A percentile compares a stretch with the other conserved stretches of the same genome.
Conservation (phyloP, 495 filamentous ascomycete species). For the Penicillium canescens region DNA sequence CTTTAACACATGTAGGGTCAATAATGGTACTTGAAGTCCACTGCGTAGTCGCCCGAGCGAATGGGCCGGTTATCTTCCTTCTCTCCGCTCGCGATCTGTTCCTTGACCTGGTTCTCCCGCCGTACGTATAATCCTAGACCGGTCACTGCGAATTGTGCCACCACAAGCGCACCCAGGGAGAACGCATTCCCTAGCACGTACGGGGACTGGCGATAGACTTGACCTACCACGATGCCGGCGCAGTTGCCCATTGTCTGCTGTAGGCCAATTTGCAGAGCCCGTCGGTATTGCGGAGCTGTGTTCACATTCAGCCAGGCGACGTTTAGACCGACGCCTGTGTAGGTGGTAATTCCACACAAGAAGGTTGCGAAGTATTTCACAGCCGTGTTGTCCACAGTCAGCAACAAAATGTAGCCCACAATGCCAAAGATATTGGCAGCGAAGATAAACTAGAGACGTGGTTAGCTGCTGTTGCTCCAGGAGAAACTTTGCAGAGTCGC, state of each 20-base stretch:
- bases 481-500: too few species aligned
- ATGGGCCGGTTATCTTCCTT: constrained; percentile 43
- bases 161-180: constrained; percentile 42
- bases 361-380: constrained; percentile 61
- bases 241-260: constrained; percentile 62
- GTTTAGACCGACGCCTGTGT: constrained; percentile 51
- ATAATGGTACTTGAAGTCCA: constrained; percentile 53
- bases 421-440: constrained; percentile 46
- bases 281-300: constrained; percentile 56
- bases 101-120: constrained; percentile 42
- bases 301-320: constrained; percentile 60
- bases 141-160: constrained; percentile 38
- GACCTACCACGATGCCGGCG: constrained; percentile 54
- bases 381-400: constrained; percentile 34
- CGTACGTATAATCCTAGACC: constrained; percentile 41
- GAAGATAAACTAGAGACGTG: constrained; percentile 46
- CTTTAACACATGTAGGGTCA: too few species aligned
- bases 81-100: constrained; percentile 39
- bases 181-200: constrained; percentile 53
- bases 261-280: constrained; percentile 55
- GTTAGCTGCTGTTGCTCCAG: too few species aligned
- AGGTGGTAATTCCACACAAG: constrained; percentile 52
- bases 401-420: constrained; percentile 52
- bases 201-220: constrained; percentile 50
- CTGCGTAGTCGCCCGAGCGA: constrained; percentile 44